Evolutionary conservation across 495 filamentous ascomycete genomes (phyloP).

Genomic region (Podospora bellae-mahoneyi): DNA sequence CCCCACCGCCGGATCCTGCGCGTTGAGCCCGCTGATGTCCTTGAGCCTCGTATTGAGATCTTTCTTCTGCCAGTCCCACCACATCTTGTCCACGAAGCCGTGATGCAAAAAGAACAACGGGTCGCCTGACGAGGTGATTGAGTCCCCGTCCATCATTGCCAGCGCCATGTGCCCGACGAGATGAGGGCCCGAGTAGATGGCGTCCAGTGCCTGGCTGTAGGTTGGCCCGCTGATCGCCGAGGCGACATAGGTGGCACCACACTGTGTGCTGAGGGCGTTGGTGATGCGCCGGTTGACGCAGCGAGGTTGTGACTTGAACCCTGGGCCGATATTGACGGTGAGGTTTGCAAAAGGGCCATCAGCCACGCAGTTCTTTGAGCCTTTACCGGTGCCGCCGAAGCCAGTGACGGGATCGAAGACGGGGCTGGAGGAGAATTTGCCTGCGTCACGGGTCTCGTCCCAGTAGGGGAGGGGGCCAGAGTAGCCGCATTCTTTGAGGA

Average conservation of each 20-base stretch:
- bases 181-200: slow-evolving; percentile 22
- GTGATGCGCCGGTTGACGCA: slow-evolving; percentile 38
- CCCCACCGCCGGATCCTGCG: slow-evolving; percentile 16
- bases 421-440: slow-evolving; percentile 33
- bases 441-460: slow-evolving; percentile 45
- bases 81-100: slow-evolving; percentile 48
- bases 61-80: slow-evolving; percentile 48
- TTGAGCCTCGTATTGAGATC: slow-evolving; percentile 26
- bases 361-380: slow-evolving; percentile 32
- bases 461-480: slow-evolving; percentile 47
- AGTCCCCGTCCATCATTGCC: slow-evolving; percentile 24
- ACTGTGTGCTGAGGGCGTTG: slow-evolving; percentile 15
- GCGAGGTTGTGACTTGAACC: slow-evolving; percentile 32
- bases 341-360: slow-evolving; percentile 44
- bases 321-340: slow-evolving; percentile 34
- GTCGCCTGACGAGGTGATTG: slow-evolving; percentile 37
- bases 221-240: slow-evolving; percentile 7
- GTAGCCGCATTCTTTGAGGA: slow-evolving; percentile 46
- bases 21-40: slow-evolving; percentile 16
- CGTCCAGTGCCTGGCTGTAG: slow-evolving; percentile 14
- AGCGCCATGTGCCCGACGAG: slow-evolving; percentile 21
- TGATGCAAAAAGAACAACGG: slow-evolving; percentile 52
- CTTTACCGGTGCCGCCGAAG: slow-evolving; percentile 46
- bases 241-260: slow-evolving; percentile 8
- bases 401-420: slow-evolving; percentile 36